Evolutionary conservation across 1,284 basidiomycete genomes (phyloP).

Genomic region (Apiotrichum sp.): DNA sequence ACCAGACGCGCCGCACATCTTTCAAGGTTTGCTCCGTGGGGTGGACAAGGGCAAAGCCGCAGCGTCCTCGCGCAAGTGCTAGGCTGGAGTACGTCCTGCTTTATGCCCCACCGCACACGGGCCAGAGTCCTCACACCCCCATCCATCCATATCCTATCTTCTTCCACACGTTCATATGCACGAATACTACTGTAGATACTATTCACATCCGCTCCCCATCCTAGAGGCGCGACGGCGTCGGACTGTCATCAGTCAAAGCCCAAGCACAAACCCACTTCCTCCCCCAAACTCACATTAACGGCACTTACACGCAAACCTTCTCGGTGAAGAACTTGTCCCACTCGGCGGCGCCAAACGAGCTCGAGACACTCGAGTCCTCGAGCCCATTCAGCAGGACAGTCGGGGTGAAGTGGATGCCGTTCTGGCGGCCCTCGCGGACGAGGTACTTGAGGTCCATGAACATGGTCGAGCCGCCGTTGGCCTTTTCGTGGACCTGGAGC

Average conservation of each 20-base stretch:
- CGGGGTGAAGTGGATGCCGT: conserved; percentile 85
- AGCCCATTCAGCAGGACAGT: conserved; percentile 82
- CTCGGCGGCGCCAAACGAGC: conserved; percentile 73
- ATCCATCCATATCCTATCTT: too few species aligned
- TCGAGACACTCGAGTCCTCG: conserved; percentile 68
- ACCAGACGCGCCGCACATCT: too few species aligned
- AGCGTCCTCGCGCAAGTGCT: too few species aligned
- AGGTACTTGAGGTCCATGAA: conserved; percentile 13
- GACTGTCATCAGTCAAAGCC: too few species aligned
- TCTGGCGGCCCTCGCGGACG: conserved; percentile 82
- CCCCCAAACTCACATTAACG: too few species aligned
- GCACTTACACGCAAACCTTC: conserved; percentile 5
- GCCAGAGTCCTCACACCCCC: too few species aligned
- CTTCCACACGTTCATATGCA: neutral
- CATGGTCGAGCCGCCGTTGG: conserved; percentile 51
- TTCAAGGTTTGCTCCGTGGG: too few species aligned
- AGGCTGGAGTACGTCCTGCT: too few species aligned
- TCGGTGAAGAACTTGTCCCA: conserved; percentile 72
- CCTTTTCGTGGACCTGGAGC: conserved; percentile 27
- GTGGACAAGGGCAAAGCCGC: too few species aligned
- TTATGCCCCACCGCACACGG: too few species aligned
- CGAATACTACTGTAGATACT: neutral
- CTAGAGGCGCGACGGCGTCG: neutral
- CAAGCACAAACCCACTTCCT: too few species aligned
- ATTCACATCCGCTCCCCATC: neutral